Conservation (phyloP, 495 filamentous ascomycete species). For the Chaetomidium leptoderma region DNA sequence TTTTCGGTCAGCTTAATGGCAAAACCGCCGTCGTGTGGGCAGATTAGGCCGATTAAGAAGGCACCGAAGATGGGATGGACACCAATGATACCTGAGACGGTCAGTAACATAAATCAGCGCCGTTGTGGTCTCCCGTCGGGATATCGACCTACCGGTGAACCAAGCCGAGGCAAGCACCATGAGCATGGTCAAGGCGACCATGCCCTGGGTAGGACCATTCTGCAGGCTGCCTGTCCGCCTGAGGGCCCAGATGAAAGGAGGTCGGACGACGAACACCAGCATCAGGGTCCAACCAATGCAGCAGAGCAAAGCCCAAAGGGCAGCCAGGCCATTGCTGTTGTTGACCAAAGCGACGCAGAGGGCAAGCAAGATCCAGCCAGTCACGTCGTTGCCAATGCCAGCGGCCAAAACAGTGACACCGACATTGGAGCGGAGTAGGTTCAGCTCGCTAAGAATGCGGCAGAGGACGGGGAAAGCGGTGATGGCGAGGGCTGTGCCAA, state of each 20-base stretch:
- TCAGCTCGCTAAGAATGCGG: slow-evolving; percentile 89
- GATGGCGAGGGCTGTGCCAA: slow-evolving; percentile 92
- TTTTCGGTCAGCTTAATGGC: slow-evolving; percentile 94
- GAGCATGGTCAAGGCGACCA: slow-evolving; percentile 78
- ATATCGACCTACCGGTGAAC: slow-evolving; percentile 62
- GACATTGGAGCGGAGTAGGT: slow-evolving; percentile 77
- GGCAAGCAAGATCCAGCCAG: slow-evolving; percentile 87
- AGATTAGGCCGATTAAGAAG: slow-evolving; percentile 86
- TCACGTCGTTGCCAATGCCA: slow-evolving; percentile 91
- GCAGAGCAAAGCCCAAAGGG: slow-evolving; percentile 79
- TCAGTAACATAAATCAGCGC: slow-evolving; percentile 18
- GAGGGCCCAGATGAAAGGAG: slow-evolving; percentile 72
- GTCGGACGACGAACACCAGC: slow-evolving; percentile 69
- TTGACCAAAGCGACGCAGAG: slow-evolving; percentile 94
- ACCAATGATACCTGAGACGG: slow-evolving; percentile 65
- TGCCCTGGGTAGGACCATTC: slow-evolving; percentile 84
- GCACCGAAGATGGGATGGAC: slow-evolving; percentile 81
- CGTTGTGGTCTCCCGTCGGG: background rate
- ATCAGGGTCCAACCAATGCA: slow-evolving; percentile 74
- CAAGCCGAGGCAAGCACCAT: slow-evolving; percentile 80
- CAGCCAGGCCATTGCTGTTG: slow-evolving; percentile 75
- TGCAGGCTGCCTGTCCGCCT: slow-evolving; percentile 71
- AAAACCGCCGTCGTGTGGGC: slow-evolving; percentile 91
- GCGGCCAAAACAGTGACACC: slow-evolving; percentile 90
- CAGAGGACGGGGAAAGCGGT: slow-evolving; percentile 96